These are phyloP conservation scores for Forsythia viridissima DNA, from an alignment of 257 asterid genomes.

Conservation along the genomic window DNA sequence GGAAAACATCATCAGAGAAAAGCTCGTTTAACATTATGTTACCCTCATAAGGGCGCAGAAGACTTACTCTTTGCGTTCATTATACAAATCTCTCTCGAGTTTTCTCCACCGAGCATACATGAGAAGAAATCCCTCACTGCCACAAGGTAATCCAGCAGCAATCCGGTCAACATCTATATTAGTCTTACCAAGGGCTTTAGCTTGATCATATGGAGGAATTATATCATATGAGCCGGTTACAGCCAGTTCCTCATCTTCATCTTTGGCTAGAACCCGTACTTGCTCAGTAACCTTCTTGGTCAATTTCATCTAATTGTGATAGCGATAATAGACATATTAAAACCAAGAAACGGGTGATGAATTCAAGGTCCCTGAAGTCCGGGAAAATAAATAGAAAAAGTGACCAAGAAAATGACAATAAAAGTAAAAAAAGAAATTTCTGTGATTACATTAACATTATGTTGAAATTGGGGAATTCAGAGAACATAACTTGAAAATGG, in stretches of 20 bases:
- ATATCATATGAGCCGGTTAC: conserved; percentile 69
- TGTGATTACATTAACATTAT: neutral
- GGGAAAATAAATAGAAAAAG: neutral
- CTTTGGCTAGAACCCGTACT: conserved; percentile 82
- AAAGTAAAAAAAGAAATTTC: neutral
- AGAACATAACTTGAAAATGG: conserved; percentile 4
- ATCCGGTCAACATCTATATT: conserved; percentile 93
- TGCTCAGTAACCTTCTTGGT: conserved; percentile 96
- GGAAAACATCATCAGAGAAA: conserved; percentile 9
- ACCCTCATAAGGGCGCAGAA: neutral
- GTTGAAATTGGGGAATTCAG: neutral
- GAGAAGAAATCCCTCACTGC: conserved; percentile 96
- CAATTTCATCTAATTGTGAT: conserved; percentile 58
- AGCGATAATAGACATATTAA: neutral
- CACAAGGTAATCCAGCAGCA: conserved; percentile 98
- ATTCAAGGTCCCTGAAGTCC: neutral
- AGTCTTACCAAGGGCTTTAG: conserved; percentile 98
- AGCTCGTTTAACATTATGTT: neutral
- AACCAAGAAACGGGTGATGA: conserved; percentile 1
- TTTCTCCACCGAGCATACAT: conserved; percentile 99
- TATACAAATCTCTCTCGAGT: conserved; percentile 88
- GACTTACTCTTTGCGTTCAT: conserved; percentile 86
- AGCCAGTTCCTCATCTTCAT: conserved; percentile 84
- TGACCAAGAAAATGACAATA: neutral
- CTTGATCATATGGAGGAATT: conserved; percentile 95